phyloP scores from a whole-genome alignment of 2,329 filamentous ascomycete species.

The Tolypocladium endophyticum region DNA sequence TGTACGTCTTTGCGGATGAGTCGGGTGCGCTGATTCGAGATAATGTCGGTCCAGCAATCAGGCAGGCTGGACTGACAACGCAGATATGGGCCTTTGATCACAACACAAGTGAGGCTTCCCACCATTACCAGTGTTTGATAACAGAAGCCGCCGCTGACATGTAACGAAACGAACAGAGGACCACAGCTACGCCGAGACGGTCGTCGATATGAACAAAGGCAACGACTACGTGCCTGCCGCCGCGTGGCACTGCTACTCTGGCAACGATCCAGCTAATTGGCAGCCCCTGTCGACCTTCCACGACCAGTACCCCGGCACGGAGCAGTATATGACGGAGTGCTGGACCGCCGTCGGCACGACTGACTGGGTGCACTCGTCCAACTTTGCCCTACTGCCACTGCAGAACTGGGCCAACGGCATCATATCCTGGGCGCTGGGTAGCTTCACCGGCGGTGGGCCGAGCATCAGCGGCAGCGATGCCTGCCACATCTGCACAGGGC shows the following conservation, averaged over 20 bases:
- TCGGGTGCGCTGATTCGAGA: conserved; percentile 24
- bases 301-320: conserved; percentile 23
- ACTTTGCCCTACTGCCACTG: conserved; percentile 37
- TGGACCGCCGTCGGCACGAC: conserved; percentile 30
- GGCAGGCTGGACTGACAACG: conserved; percentile 25
- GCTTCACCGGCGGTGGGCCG: conserved; percentile 30
- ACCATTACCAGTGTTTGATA: too few relatives aligned
- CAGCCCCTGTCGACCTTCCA: conserved; percentile 27
- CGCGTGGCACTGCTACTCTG: conserved; percentile 32
- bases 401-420: conserved; percentile 36
- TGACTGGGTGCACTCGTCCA: conserved; percentile 27
- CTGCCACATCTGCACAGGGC: conserved; percentile 35
- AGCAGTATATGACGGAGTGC: conserved; percentile 40
- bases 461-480: conserved; percentile 25
- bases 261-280: conserved; percentile 20
- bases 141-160: background rate
- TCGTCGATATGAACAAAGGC: conserved; percentile 18
- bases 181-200: conserved; percentile 29
- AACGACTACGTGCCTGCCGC: conserved; percentile 19
- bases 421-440: conserved; percentile 34
- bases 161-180: background rate
- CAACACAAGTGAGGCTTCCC: conserved; percentile 17
- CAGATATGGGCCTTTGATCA: conserved; percentile 35
- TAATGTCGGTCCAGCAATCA: conserved; percentile 26
- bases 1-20: conserved; percentile 27